Conservation (phyloP, 192 early-diverging fungal species). For the Dissophora ornata region DNA sequence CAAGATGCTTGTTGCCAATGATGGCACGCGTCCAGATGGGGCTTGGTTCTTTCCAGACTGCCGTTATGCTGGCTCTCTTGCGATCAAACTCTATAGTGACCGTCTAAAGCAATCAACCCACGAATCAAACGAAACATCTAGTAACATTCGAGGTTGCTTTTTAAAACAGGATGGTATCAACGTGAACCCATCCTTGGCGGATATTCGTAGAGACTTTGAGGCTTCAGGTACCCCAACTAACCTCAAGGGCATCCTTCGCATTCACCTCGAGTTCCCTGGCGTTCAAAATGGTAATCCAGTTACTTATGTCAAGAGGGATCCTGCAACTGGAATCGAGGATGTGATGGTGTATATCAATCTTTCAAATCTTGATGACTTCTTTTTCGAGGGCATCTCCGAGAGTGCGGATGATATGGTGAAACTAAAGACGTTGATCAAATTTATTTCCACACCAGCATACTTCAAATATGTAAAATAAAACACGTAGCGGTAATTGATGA, state of each 20-base stretch:
- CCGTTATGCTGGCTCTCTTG: conserved; percentile 23
- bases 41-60: conserved; percentile 25
- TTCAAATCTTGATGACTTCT: conserved; percentile 14
- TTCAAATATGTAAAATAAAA: too few species aligned
- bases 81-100: conserved; percentile 17
- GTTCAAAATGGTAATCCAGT: not conserved
- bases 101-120: not conserved
- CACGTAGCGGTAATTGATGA: too few species aligned
- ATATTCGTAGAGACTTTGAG: conserved; percentile 3
- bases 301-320: not conserved
- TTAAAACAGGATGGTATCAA: conserved; percentile 18
- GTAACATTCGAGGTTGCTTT: conserved; percentile 25
- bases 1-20: conserved; percentile 7
- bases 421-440: conserved; percentile 5
- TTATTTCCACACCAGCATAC: too few species aligned
- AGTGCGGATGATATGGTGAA: not conserved
- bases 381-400: conserved; percentile 5
- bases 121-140: conserved; percentile 12
- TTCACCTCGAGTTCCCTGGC: conserved; percentile 18
- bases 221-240: not conserved
- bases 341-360: conserved; percentile 18
- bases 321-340: conserved; percentile 5
- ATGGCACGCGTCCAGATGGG: conserved; percentile 15
- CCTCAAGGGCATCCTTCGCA: conserved; percentile 16
- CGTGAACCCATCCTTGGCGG: not conserved